Evolutionary conservation across 306 rosid genomes (phyloP), one percentile per base, ranked within the genome.

Genomic region (Corylus americana): DNA sequence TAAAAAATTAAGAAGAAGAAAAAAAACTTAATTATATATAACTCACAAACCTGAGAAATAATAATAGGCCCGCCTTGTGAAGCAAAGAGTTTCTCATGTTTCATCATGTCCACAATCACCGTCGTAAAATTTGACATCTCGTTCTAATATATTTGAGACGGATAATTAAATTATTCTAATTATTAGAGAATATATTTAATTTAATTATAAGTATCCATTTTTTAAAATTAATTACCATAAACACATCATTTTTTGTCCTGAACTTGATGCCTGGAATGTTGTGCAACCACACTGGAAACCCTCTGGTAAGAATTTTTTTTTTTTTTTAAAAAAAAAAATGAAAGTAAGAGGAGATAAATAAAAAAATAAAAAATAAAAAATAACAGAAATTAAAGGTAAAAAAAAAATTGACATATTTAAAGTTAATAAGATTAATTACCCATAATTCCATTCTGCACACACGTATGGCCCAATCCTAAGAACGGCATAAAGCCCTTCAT

Each of bases 381-480:
- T 29, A 27, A 59, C 14, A 22, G 25, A 22, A 22, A 22, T 22
- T 1, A 22, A 9, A 0, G 11, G 10, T 7, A 79, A 20, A 59
- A 20, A 22, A 12, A 11, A 50, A 48, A 3, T 20, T 12, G 55
- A 22, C 0, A 10, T 4, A 69, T 11, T 31, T 67, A 44, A 18
- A 42, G 45, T 17, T 8, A 6, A 7, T 7, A 55, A 22, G 27
- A 55, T 13, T 37, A 42, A 27, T 58, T 88, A 83, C 86, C 92
- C 92, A 8, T 82, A 89, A 66, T 86, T 84, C 92, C 88, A 88
- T 58, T 88, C 91, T 0, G 83, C 89, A 66, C 91, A 85, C 1
- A 83, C 80, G 10, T 88, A 86, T n/a, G 92, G 92, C 25, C 92
- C 88, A 74, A 88, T 88, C 17, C 90, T 75, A 50, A 88, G 90